Evolutionary conservation across 148 eudicot species (phyloP), one percentile per base, ranked within the genome.

Genomic region (Fagopyrum homotropicum): DNA sequence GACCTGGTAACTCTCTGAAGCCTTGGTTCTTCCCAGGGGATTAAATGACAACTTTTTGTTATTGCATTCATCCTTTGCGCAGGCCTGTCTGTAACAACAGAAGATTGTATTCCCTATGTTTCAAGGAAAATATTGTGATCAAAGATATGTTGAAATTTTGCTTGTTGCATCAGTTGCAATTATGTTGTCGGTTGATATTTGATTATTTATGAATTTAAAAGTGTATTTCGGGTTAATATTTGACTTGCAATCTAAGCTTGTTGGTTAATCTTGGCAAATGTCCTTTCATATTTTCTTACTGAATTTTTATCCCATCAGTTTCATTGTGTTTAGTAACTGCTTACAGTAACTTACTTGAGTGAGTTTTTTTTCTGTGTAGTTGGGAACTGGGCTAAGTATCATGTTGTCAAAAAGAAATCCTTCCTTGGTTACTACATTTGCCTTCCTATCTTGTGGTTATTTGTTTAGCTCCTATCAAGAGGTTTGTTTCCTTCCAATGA

Each of bases 341-440:
- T 66, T 43, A 40, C 4, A 40, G 71, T 30, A 30, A 66, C 71
- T 14, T 66, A 43, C n/a, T 7, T 66, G 46, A 40, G 69, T 30
- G 69, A 63, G 35, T 60, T 60, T 26, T 77, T 59, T 81, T 66
- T 63, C 77, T 79, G 26, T 86, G 83, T 81, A 95, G 99, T 86
- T 95, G 78, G 99, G 99, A 76, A 95, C 99, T 81, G 97, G 99
- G 30, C 83, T 95, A 49, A 89, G 99, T 83, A 90, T 95, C 80
- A 83, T 95, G 90, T 77, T 92, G n/a, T 80, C 99, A 7, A 90
- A 85, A 84, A 83, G 85, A 77, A 90, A 86, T 80, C 97, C 99
- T 61, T 95, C 94, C 60, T 84, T 95, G 79, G 78, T 84, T 55
- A 82, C 83, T 63, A 89, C 99, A 76, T 95, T 95, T 80, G 83